phyloP scores from a whole-genome alignment of 2,329 filamentous ascomycete genomes.

The Neopestalotiopsis sp. region DNA sequence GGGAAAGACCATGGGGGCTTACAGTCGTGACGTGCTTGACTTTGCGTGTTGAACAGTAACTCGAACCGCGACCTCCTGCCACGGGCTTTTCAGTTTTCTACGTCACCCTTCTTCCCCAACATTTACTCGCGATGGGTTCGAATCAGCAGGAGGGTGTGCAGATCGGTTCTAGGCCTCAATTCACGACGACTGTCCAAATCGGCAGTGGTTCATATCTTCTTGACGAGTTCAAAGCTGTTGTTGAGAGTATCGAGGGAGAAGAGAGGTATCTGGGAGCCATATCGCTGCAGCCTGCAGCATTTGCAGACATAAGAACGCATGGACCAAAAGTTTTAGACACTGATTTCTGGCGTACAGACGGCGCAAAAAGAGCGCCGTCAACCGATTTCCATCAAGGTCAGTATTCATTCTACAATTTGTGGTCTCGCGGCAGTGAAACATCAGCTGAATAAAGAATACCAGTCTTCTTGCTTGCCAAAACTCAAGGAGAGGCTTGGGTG shows the following conservation, averaged over 20 bases:
- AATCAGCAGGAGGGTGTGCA: not conserved
- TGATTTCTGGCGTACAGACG: no score
- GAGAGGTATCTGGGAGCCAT: conserved; percentile 12
- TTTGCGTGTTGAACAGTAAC: not conserved
- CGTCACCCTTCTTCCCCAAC: not conserved
- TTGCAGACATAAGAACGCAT: no score
- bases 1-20: no score
- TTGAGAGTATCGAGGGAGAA: conserved; percentile 7
- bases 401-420: no score
- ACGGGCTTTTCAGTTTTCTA: not conserved
- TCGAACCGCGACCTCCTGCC: not conserved
- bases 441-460: no score
- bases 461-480: no score
- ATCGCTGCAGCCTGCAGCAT: not conserved
- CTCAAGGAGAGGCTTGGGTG: not conserved
- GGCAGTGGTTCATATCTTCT: conserved; percentile 7
- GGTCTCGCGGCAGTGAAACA: no score
- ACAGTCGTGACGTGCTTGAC: not conserved
- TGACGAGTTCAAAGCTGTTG: conserved; percentile 11
- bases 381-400: no score
- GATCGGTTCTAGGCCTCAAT: not conserved
- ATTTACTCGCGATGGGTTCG: not conserved
- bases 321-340: no score
- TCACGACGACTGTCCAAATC: conserved; percentile 2
- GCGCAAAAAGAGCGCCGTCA: no score